Conservation (phyloP, 805 yeast genomes). For the Maudiozyma barnettii region DNA sequence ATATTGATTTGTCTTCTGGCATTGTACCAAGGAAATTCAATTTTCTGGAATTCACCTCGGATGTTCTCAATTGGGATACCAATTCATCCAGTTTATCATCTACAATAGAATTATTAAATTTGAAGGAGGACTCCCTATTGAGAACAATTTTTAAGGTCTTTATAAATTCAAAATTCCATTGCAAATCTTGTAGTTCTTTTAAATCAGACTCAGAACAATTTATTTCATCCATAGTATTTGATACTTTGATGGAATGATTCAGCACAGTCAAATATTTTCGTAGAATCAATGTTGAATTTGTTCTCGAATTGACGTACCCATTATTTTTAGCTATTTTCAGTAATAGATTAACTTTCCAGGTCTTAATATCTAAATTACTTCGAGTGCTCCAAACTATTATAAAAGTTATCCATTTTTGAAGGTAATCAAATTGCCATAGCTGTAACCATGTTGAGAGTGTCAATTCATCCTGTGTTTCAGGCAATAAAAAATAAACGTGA, state of each 20-base stretch:
- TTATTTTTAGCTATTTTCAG: slow-evolving; percentile 14
- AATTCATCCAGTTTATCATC: slow-evolving; percentile 1
- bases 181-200: slow-evolving; percentile 10
- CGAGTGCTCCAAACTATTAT: slow-evolving; percentile 28
- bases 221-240: slow-evolving; percentile 6
- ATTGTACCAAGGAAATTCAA: not conserved
- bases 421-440: slow-evolving; percentile 29
- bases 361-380: slow-evolving; percentile 20
- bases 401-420: slow-evolving; percentile 29
- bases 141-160: slow-evolving; percentile 8
- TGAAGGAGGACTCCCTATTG: slow-evolving; percentile 5
- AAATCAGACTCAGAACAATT: slow-evolving; percentile 13
- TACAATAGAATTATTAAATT: slow-evolving; percentile 4
- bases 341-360: slow-evolving; percentile 23
- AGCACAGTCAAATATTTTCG: slow-evolving; percentile 12
- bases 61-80: slow-evolving; percentile 4
- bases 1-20: slow-evolving; percentile 6
- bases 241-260: slow-evolving; percentile 10
- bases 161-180: slow-evolving; percentile 9
- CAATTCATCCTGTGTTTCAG: slow-evolving; percentile 8
- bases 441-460: slow-evolving; percentile 27
- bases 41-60: slow-evolving; percentile 2
- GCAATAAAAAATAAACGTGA: slow-evolving; percentile 21
- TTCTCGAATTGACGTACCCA: slow-evolving; percentile 16
- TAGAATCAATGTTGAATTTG: slow-evolving; percentile 16